Base-by-base conservation (phyloP, 2,329 filamentous ascomycete species). In the Colletotrichum euphorbiae region DNA sequence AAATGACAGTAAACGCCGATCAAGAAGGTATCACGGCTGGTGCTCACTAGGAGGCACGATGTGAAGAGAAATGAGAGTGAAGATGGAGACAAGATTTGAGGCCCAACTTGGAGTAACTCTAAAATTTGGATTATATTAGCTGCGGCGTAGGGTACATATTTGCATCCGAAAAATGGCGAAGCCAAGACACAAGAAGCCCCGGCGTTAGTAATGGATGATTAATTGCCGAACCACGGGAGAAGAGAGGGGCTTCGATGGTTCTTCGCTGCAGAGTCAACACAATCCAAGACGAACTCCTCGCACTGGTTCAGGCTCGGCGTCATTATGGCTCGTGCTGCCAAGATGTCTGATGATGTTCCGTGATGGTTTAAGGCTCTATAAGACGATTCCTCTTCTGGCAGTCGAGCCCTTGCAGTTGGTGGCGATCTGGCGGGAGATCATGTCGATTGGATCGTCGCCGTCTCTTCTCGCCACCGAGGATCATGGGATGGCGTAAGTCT, bases 281-380 rank as follows among this genome's bases (percentile, higher is more conserved):
- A 11, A 33, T 19, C 38, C 21, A 64, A 52, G 52, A 64, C 52
- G 43, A 54, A 42, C 38, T 63, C 19, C 17, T 42, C 3, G 31
- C 11, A 21, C 7, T 15, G 60, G 38, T 5, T 28, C 36, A 52
- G 24, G 60, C 60, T 54, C 28, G 40, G 40, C 59, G 31, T 54
- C 38, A 24, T 21, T 46, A 11, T 46, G 45, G 64, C 45, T 63
- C 59, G 28, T 55, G 60, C 38, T 36, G 61, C 66, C 61, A 68
- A 65, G 61, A 13, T 60, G 66, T 68, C 66, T 68, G 66, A 55
- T 50, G 33, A n/a, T 68, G 66, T 68, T 68, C 66, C 66, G 66
- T 55, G 61, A 68, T 28, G 48, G 66, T 68, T 68, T 68, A 61
- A 68, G 61, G 66, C 66, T 68, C 61, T 28, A 55, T 17, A 28